A percentile compares a stretch with the other conserved stretches of the same genome.
phyloP scores from a whole-genome alignment of 495 filamentous ascomycete species.

The Talaromyces wortmannii region DNA sequence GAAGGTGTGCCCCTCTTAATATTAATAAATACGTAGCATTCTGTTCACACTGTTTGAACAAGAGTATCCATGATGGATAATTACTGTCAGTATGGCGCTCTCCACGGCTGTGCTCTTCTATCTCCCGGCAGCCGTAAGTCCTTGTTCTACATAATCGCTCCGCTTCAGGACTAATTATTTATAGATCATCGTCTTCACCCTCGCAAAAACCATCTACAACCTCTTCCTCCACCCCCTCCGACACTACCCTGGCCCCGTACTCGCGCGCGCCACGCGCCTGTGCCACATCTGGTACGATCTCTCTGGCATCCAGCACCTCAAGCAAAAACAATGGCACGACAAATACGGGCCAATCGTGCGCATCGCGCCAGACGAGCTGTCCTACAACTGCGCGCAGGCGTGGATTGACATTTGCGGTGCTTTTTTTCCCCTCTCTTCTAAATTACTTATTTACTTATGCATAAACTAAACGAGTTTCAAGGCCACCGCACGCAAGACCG shows the following conservation, averaged over 20 bases:
- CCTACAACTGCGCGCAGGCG: constrained; percentile 13
- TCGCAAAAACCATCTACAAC: constrained; percentile 14
- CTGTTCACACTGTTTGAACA: too few relatives aligned
- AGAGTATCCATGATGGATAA: not conserved
- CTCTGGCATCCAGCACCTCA: constrained; percentile 4
- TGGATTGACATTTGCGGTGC: constrained; percentile 14
- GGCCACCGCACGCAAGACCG: not conserved
- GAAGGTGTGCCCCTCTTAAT: too few relatives aligned
- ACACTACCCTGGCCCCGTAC: constrained; percentile 19
- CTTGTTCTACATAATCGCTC: too few relatives aligned
- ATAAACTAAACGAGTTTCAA: not conserved
- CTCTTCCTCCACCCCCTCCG: constrained; percentile 24
- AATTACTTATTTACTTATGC: not conserved
- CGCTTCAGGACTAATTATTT: not conserved
- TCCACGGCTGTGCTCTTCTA: not conserved
- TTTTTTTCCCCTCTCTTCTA: not conserved
- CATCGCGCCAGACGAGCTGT: constrained; percentile 14
- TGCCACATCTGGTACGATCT: constrained; percentile 6
- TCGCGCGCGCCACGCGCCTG: constrained; percentile 14
- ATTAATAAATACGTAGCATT: too few relatives aligned
- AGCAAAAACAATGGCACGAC: constrained; percentile 13
- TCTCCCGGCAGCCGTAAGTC: not conserved
- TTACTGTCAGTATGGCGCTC: not conserved
- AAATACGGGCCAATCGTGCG: constrained; percentile 19
- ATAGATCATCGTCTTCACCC: not conserved